These are phyloP conservation scores for Candida vartiovaarae DNA, from an alignment of 805 yeast species.

Conservation along the genomic window DNA sequence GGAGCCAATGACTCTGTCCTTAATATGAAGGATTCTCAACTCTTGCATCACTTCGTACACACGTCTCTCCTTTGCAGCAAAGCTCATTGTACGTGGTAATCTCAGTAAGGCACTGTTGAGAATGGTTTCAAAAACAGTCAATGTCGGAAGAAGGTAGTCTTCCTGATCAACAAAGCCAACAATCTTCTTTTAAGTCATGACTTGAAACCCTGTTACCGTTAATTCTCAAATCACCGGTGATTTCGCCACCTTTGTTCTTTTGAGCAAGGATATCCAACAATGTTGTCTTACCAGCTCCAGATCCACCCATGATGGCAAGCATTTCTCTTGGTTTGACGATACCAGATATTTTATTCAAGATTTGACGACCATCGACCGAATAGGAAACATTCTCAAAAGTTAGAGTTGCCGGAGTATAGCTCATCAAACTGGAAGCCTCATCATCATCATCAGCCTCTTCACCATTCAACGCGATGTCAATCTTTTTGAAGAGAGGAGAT, in stretches of 20 bases:
- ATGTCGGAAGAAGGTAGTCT: slow-evolving; percentile 81
- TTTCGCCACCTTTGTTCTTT: slow-evolving; percentile 71
- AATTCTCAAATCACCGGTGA: slow-evolving; percentile 60
- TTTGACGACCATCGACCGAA: slow-evolving; percentile 40
- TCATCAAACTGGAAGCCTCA: slow-evolving; percentile 39
- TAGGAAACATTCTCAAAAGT: slow-evolving; percentile 72
- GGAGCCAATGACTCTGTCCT: slow-evolving; percentile 82
- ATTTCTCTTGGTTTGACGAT: slow-evolving; percentile 81
- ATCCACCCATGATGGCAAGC: slow-evolving; percentile 95
- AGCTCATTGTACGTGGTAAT: slow-evolving; percentile 75
- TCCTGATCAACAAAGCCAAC: slow-evolving; percentile 97
- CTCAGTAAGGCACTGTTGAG: slow-evolving; percentile 85
- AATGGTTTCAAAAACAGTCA: slow-evolving; percentile 94
- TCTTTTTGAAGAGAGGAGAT: slow-evolving; percentile 51
- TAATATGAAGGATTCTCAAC: slow-evolving; percentile 73
- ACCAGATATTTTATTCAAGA: slow-evolving; percentile 66
- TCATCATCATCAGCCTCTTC: slow-evolving; percentile 24
- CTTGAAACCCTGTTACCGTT: slow-evolving; percentile 53
- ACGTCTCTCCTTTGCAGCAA: slow-evolving; percentile 62
- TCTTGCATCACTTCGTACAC: slow-evolving; percentile 83
- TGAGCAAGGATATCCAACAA: slow-evolving; percentile 85
- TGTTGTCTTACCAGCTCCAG: slow-evolving; percentile 98
- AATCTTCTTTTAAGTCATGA: slow-evolving; percentile 51
- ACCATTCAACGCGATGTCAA: slow-evolving; percentile 21
- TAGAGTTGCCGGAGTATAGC: slow-evolving; percentile 59